Base-by-base conservation (phyloP, 208 protist genomes). In the Trypanosomatidae sp. region DNA sequence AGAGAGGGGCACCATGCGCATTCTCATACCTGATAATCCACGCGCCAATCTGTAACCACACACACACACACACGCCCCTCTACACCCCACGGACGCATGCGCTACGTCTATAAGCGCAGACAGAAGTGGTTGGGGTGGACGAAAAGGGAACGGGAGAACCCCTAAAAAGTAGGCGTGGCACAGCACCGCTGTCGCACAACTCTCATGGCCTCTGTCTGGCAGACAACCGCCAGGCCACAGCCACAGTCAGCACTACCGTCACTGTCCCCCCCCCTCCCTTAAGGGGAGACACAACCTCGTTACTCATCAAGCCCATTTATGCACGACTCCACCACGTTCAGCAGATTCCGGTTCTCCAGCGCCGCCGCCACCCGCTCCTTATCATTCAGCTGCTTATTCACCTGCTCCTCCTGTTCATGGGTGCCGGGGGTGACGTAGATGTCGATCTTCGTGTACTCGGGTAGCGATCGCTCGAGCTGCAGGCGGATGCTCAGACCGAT, bases 371-470 rank as follows among this genome's bases (percentile, higher is more conserved):
- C 98, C 47, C 99, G 79, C 84, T 99, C 99, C 86, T 99, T 99
- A 80, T 99, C 99, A 72, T 98, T 98, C 8, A 99, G 92, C 83
- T 99, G 99, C 85, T 99, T 99, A 80, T 99, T 99, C 53, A 99
- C 97, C 74, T 94, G 89, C 79, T 95, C 89, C 81, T 98, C 97
- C 72, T 97, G 92, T 30, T 97, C 82, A 78, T 99, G 98, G 8
- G 97, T 92, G 47, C 98, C 98, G 5, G 94, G 91, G 1, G 94
- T 89, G 25, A 99, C 88, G 58, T 85, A 85, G 43, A 99, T 85
- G 71, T 98, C 94, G 22, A 99, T 77, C 80, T 99, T 99, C 33
- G 98, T 99, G 47, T 92, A 79, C 46, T 81, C 75, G 17, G 99
- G 98, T 12, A 99, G 86, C 12, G 82, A 97, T 17, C 98, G 84